Percentiles rank a stretch among this genome's conserved stretches.
phyloP scores from a whole-genome alignment of 129 eudicot genomes.

The Saussurea involucrata region DNA sequence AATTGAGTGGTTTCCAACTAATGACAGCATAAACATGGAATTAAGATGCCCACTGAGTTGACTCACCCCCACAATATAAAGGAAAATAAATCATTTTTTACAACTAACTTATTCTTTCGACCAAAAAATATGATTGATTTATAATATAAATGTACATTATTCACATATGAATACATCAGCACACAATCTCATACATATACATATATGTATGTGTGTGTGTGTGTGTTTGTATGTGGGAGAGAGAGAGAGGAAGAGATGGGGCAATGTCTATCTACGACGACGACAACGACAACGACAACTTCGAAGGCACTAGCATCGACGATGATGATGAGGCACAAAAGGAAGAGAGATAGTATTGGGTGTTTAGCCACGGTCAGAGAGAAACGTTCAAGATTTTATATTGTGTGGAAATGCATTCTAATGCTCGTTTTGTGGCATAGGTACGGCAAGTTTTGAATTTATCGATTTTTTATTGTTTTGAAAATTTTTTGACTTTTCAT shows the following conservation, averaged over 20 bases:
- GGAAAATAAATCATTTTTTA: background rate
- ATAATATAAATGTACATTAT: background rate
- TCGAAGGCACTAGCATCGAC: background rate
- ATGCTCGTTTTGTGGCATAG: conserved; percentile 52
- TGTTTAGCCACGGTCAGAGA: conserved; percentile 30
- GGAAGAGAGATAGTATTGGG: background rate
- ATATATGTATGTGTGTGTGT: background rate
- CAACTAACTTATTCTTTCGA: background rate
- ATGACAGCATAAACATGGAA: background rate
- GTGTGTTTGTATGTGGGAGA: background rate
- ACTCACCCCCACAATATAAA: background rate
- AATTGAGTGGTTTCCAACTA: conserved; percentile 3
- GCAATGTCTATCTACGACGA: conserved; percentile 5
- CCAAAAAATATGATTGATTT: background rate
- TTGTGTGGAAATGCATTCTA: conserved; percentile 38
- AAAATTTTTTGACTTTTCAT: background rate
- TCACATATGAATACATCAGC: background rate
- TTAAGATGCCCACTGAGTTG: background rate
- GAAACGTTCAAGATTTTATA: conserved; percentile 44
- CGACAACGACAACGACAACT: background rate
- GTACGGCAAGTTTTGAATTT: conserved; percentile 25
- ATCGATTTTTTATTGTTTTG: background rate
- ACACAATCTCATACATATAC: background rate
- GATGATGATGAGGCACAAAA: background rate
- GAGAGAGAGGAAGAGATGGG: conserved; percentile 16